Percentiles rank a stretch among this genome's conserved stretches.
Evolutionary conservation across 2,329 filamentous ascomycete genomes (phyloP).

Genomic region (Venturia aucupariae): DNA sequence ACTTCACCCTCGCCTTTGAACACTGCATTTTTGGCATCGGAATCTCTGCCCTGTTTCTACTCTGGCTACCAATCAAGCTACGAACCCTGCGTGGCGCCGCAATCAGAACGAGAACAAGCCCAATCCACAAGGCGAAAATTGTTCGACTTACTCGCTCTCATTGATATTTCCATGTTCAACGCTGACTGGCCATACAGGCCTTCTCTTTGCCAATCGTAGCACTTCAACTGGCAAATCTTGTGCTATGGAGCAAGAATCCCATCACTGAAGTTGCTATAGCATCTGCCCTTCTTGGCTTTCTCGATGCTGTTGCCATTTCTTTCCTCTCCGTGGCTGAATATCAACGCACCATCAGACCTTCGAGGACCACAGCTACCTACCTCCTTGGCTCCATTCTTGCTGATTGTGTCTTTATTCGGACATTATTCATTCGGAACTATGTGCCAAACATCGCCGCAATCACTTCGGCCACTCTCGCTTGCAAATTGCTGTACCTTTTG

Average conservation of each 20-base stretch:
- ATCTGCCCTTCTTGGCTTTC: background rate
- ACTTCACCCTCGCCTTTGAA: slow-evolving; percentile 11
- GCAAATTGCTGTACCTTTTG: slow-evolving; percentile 18
- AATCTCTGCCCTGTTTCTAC: slow-evolving; percentile 4
- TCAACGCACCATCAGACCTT: slow-evolving; percentile 4
- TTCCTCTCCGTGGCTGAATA: slow-evolving; percentile 1
- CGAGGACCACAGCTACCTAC: background rate
- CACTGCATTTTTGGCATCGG: slow-evolving; percentile 8
- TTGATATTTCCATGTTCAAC: background rate
- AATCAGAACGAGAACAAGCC: background rate
- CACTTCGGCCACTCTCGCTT: slow-evolving; percentile 17
- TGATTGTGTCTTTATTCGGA: slow-evolving; percentile 19
- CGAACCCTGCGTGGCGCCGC: background rate
- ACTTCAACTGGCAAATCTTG: slow-evolving; percentile 16
- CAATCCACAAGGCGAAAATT: slow-evolving; percentile 1
- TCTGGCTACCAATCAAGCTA: slow-evolving; percentile 8
- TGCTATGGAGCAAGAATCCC: slow-evolving; percentile 16
- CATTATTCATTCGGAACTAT: slow-evolving; percentile 18
- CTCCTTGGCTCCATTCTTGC: slow-evolving; percentile 7
- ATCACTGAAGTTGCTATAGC: slow-evolving; percentile 9
- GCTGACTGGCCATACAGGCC: background rate
- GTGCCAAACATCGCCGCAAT: slow-evolving; percentile 15
- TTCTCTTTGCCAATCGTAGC: slow-evolving; percentile 15
- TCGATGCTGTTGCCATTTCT: background rate
- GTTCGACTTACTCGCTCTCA: background rate